Conservation (phyloP, 345 rosid genomes). For the Moringa oleifera region DNA sequence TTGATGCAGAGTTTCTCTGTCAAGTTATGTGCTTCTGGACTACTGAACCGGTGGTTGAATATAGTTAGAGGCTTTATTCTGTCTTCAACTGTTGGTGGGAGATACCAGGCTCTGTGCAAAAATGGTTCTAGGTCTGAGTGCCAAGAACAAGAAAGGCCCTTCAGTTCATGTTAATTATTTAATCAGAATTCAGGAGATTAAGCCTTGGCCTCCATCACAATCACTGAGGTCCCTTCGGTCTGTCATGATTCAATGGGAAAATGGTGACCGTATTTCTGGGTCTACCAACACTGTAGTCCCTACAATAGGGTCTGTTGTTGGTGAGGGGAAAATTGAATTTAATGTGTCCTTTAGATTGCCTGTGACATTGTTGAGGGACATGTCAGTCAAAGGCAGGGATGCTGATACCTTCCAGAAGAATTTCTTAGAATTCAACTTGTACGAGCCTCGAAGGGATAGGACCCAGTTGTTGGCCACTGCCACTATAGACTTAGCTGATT, state of each 20-base stretch:
- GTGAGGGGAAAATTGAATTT: constrained; percentile 84
- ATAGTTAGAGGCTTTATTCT: not conserved
- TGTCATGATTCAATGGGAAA: constrained; percentile 85
- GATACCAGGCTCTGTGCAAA: constrained; percentile 16
- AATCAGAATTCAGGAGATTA: constrained; percentile 73
- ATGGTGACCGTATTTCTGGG: constrained; percentile 65
- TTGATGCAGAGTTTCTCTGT: not conserved
- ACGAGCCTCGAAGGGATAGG: constrained; percentile 89
- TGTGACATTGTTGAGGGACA: constrained; percentile 54
- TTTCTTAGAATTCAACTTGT: constrained; percentile 63
- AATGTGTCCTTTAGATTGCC: constrained; percentile 73
- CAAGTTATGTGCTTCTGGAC: not conserved
- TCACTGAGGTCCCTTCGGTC: constrained; percentile 80
- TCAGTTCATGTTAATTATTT: constrained; percentile 51
- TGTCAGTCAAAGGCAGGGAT: constrained; percentile 48
- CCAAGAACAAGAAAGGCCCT: constrained; percentile 51
- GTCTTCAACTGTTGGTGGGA: not conserved
- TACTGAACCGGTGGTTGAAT: constrained; percentile 2
- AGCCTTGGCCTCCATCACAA: constrained; percentile 98
- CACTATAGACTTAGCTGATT: constrained; percentile 67
- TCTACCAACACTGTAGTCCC: constrained; percentile 65
- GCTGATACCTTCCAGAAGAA: constrained; percentile 56
- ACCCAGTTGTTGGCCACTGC: constrained; percentile 75
- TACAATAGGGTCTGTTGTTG: constrained; percentile 61
- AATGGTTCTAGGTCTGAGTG: constrained; percentile 67